Conservation (phyloP, 2,329 filamentous ascomycete species). For the Monilinia polystroma region DNA sequence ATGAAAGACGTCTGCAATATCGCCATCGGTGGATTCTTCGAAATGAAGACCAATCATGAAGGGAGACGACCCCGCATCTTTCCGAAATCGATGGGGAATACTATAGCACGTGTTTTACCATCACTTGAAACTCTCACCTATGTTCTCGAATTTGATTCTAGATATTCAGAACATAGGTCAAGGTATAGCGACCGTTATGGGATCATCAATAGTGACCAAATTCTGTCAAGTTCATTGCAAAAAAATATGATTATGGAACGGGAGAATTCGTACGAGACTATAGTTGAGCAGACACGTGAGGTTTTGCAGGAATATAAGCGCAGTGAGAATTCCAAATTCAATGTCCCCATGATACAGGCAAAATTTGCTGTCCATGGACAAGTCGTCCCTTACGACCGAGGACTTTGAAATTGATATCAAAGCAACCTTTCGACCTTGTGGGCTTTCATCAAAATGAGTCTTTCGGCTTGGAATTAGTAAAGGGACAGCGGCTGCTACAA, state of each 20-base stretch:
- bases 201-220: background rate
- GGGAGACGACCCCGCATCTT: background rate
- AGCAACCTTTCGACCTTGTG: no score
- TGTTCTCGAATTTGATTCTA: background rate
- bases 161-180: no score
- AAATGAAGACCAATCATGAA: background rate
- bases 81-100: background rate
- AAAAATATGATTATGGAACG: background rate
- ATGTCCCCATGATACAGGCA: background rate
- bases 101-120: conserved; percentile 4
- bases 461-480: background rate
- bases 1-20: conserved; percentile 12
- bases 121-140: conserved; percentile 5
- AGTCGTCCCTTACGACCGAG: background rate
- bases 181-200: background rate
- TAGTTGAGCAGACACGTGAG: background rate
- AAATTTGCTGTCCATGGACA: background rate
- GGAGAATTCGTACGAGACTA: background rate
- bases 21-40: background rate
- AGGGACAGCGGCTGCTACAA: background rate
- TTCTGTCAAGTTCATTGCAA: background rate
- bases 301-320: background rate
- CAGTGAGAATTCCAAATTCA: background rate
- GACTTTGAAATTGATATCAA: no score
- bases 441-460: background rate